A percentile compares a stretch with the other conserved stretches of the same genome.
Evolutionary conservation across 129 eudicot species (phyloP).

Genomic region (Flaveria linearis): DNA sequence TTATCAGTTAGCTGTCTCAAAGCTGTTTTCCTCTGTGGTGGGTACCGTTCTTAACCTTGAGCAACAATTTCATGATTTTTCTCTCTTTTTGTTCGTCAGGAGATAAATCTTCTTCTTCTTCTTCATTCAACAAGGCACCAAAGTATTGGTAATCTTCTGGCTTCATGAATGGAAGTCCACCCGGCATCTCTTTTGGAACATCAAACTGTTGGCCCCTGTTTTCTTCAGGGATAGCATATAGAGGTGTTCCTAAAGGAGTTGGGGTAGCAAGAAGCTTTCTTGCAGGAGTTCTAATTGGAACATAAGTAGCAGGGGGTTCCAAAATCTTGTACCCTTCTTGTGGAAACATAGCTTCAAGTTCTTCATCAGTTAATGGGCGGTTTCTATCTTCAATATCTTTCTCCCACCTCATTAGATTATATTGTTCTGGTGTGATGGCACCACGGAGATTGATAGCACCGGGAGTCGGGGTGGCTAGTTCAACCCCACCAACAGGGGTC

Average conservation of each 20-base stretch:
- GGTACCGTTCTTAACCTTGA: conserved; percentile 92
- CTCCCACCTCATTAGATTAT: conserved; percentile 88
- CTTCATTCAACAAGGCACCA: conserved; percentile 73
- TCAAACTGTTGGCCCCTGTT: conserved; percentile 82
- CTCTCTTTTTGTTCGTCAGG: conserved; percentile 95
- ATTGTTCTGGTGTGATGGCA: conserved; percentile 90
- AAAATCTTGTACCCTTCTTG: conserved; percentile 85
- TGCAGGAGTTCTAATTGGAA: conserved; percentile 92
- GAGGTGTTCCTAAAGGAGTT: conserved; percentile 83
- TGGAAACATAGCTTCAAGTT: conserved; percentile 89
- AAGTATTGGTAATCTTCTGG: conserved; percentile 92
- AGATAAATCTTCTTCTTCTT: conserved; percentile 71
- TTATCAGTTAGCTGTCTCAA: conserved; percentile 89
- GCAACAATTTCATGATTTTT: conserved; percentile 86
- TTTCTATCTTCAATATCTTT: conserved; percentile 95
- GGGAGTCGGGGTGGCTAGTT: conserved; percentile 95
- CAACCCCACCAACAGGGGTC: conserved; percentile 88
- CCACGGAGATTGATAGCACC: conserved; percentile 64
- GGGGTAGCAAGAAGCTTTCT: conserved; percentile 96
- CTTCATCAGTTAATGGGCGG: conserved; percentile 88
- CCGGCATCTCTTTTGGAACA: conserved; percentile 88
- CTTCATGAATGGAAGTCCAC: conserved; percentile 88
- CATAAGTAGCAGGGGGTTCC: conserved; percentile 86
- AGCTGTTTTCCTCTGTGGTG: conserved; percentile 98
- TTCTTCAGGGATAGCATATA: conserved; percentile 85